Percentiles rank a stretch among this genome's conserved stretches.
These are phyloP conservation scores for Cladosporium phlei DNA, from an alignment of 2,329 filamentous ascomycete species.

Conservation along the genomic window DNA sequence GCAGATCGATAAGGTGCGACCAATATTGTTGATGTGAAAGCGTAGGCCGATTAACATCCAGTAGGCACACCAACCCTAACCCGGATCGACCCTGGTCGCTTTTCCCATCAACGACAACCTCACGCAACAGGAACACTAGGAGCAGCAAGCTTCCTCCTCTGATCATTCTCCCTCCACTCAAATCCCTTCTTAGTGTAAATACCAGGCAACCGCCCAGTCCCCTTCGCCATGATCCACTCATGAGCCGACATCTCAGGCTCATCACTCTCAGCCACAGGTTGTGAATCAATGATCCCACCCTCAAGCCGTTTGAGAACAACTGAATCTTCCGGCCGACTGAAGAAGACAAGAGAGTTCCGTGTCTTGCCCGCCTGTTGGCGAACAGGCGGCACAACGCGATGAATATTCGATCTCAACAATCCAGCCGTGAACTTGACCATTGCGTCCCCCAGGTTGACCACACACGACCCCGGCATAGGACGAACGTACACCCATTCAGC, in stretches of 20 bases:
- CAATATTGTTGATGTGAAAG: no score
- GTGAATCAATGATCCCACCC: slow-evolving; percentile 10
- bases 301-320: slow-evolving; percentile 39
- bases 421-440: slow-evolving; percentile 44
- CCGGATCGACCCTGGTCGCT: no score
- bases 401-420: slow-evolving; percentile 34
- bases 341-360: slow-evolving; percentile 54
- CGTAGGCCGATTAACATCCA: no score
- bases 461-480: slow-evolving; percentile 46
- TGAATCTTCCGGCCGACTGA: slow-evolving; percentile 48
- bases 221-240: slow-evolving; percentile 3
- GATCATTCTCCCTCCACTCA: background rate
- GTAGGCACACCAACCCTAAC: no score
- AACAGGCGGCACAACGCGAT: slow-evolving; percentile 48
- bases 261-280: background rate
- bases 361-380: slow-evolving; percentile 41
- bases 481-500: slow-evolving; percentile 49
- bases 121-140: no score
- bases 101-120: no score
- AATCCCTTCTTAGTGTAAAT: background rate
- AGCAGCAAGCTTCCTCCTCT: background rate
- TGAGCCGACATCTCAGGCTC: background rate
- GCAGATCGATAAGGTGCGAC: no score
- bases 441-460: slow-evolving; percentile 47
- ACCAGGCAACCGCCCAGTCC: background rate